Conservation (phyloP, 257 asterid species). For the Verbena officinalis region DNA sequence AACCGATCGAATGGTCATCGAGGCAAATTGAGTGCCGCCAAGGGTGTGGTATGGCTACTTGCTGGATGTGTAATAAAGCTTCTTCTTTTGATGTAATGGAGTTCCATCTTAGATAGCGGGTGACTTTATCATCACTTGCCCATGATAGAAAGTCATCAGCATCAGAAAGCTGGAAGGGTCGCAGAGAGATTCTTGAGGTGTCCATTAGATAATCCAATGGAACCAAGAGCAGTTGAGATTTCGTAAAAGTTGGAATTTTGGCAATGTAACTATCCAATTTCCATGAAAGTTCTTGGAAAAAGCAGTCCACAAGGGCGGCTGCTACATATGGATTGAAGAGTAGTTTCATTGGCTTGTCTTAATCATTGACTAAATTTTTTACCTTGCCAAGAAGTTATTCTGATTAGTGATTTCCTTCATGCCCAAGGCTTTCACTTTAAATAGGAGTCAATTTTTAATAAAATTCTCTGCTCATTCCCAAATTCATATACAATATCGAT, state of each 20-base stretch:
- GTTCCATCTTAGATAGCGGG: slow-evolving; percentile 62
- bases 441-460: no score
- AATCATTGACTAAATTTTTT: not conserved
- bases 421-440: slow-evolving; percentile 9
- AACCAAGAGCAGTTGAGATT: not conserved
- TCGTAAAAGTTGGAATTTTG: not conserved
- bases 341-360: not conserved
- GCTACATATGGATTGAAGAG: not conserved
- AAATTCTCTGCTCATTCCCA: no score
- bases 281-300: not conserved
- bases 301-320: slow-evolving; percentile 22
- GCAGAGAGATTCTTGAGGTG: slow-evolving; percentile 47
- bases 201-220: slow-evolving; percentile 55
- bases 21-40: slow-evolving; percentile 71
- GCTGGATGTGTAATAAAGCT: slow-evolving; percentile 51
- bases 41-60: slow-evolving; percentile 69
- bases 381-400: not conserved
- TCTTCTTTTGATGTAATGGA: slow-evolving; percentile 49
- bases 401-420: slow-evolving; percentile 19
- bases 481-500: not conserved
- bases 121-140: slow-evolving; percentile 63
- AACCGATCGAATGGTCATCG: slow-evolving; percentile 56
- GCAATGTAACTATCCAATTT: not conserved
- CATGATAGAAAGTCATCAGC: slow-evolving; percentile 60
- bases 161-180: slow-evolving; percentile 61